Base-by-base conservation (phyloP, 176 grass and related monocot species). In the Typha latifolia region DNA sequence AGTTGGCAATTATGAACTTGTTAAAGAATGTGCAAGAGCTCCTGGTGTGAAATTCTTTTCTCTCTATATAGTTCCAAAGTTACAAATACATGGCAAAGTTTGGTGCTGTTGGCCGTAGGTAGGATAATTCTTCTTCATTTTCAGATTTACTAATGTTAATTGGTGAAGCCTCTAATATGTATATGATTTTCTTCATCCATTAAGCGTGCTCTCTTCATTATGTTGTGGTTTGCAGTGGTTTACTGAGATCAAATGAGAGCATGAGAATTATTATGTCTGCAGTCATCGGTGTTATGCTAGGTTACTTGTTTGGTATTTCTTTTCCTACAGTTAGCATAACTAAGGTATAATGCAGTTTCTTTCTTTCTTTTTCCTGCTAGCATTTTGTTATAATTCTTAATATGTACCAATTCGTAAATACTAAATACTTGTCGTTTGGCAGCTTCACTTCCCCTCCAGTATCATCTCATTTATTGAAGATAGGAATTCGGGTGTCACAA, bases 391-490 rank as follows among this genome's bases (percentile, higher is more conserved):
- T 21, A 59, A 43, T 43, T 43, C 37, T 10, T 14, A 22, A 2
- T 59, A 22, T 21, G 11, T 59, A 59, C n/a, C 20, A 59, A 22
- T 6, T 5, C 6, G 18, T 6, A 59, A 9, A 43, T 43, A 43
- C 1, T 10, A 59, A 9, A 43, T 43, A 43, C 37, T 10, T 43
- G 37, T 1, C 5, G 1, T 43, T 0, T 43, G 37, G 20, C 77
- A 96, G 88, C 77, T 84, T 82, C 85, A 86, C 32, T 81, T 91
- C 64, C 84, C 87, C 79, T 90, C 87, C 19, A 85, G 79, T 78
- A 91, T 91, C 55, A 82, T 96, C 67, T 91, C 91, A 24, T 96
- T 88, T 49, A 85, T 83, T 71, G 87, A 91, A 85, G 87, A 96
- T 66, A 85, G 77, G 72, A 83, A 96, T 69, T 91, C 87, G 72